Evolutionary conservation across 176 grass and related monocot genomes (phyloP).

Genomic region (Eremochloa ophiuroides): DNA sequence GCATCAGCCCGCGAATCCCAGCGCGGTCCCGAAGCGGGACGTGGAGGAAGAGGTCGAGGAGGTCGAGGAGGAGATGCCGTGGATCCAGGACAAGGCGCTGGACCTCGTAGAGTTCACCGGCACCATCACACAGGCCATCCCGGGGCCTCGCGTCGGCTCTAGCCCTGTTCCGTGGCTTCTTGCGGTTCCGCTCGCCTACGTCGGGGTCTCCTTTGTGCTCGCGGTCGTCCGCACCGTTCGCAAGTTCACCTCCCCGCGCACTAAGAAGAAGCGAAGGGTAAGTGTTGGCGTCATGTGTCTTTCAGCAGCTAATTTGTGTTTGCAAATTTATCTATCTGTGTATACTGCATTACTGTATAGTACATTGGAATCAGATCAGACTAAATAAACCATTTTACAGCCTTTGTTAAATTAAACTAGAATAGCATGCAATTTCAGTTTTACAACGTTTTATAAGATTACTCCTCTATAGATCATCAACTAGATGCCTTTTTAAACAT

Average conservation of each 20-base stretch:
- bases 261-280: slow-evolving; percentile 80
- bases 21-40: slow-evolving; percentile 17
- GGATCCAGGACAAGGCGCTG: slow-evolving; percentile 98
- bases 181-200: slow-evolving; percentile 67
- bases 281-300: neutral
- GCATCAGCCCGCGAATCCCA: slow-evolving; percentile 37
- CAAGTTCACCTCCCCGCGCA: slow-evolving; percentile 78
- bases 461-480: neutral
- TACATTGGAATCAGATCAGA: neutral
- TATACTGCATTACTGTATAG: neutral
- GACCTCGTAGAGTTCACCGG: slow-evolving; percentile 98
- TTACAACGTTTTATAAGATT: neutral
- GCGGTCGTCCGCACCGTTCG: slow-evolving; percentile 59
- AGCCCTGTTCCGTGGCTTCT: slow-evolving; percentile 80
- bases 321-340: neutral
- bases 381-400: neutral
- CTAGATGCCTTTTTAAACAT: neutral
- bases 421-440: neutral
- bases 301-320: neutral
- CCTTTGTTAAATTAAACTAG: neutral
- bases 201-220: slow-evolving; percentile 64
- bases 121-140: slow-evolving; percentile 89
- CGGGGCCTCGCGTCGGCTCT: slow-evolving; percentile 73
- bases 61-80: slow-evolving; percentile 92
- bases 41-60: slow-evolving; percentile 65